A percentile compares a stretch with the other conserved stretches of the same genome.
Evolutionary conservation across 2,329 filamentous ascomycete species (phyloP).

Genomic region (Aspergillus pseudoviridinutans): DNA sequence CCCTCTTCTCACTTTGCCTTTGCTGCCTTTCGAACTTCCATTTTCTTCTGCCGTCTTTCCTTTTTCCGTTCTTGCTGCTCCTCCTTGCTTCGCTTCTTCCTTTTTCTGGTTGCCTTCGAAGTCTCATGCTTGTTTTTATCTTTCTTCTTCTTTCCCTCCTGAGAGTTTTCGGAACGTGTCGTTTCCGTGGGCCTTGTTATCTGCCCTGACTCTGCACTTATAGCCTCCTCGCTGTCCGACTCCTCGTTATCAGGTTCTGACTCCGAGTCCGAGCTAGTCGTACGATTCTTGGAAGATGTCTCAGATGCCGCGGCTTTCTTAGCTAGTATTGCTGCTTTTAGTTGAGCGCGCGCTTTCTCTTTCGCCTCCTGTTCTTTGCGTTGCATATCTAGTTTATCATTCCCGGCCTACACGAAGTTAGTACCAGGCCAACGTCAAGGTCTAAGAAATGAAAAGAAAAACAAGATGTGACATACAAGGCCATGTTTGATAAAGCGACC

Average conservation of each 20-base stretch:
- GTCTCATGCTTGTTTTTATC: slow-evolving; percentile 26
- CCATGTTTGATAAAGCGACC: slow-evolving; percentile 78
- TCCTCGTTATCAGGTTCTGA: slow-evolving; percentile 14
- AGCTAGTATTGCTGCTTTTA: slow-evolving; percentile 44
- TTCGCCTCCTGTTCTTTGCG: slow-evolving; percentile 48
- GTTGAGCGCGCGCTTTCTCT: slow-evolving; percentile 47
- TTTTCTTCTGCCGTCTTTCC: slow-evolving; percentile 34
- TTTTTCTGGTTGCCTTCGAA: slow-evolving; percentile 16
- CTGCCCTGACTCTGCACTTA: background rate
- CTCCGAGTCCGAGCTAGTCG: slow-evolving; percentile 17
- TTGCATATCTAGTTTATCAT: slow-evolving; percentile 50
- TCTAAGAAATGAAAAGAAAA: background rate
- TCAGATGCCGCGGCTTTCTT: slow-evolving; percentile 32
- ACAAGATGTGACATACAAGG: slow-evolving; percentile 51
- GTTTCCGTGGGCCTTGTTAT: slow-evolving; percentile 3
- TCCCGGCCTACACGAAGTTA: slow-evolving; percentile 37
- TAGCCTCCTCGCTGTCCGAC: slow-evolving; percentile 13
- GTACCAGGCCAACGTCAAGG: slow-evolving; percentile 5
- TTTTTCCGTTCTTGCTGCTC: slow-evolving; percentile 24
- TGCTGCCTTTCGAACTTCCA: slow-evolving; percentile 37
- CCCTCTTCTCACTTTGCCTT: slow-evolving; percentile 19
- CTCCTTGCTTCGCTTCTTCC: slow-evolving; percentile 25
- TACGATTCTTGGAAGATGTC: slow-evolving; percentile 14
- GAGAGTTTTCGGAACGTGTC: background rate
- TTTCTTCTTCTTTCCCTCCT: slow-evolving; percentile 10